Percentiles rank a stretch among this genome's conserved stretches.
These are phyloP conservation scores for Populus trichocarpa DNA, from an alignment of 441 rosid species.

Conservation along the genomic window DNA sequence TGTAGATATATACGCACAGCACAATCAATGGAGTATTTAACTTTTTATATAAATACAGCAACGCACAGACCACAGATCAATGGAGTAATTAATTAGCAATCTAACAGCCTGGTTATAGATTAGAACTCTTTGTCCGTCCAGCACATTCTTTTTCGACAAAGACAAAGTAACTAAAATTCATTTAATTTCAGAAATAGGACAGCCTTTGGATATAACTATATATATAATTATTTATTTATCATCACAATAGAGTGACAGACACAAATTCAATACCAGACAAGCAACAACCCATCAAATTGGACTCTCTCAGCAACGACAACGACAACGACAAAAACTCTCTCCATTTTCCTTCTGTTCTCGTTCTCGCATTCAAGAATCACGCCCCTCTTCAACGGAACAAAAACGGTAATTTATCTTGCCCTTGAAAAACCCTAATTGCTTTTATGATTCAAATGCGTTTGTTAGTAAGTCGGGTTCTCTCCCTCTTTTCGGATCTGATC, in stretches of 20 bases:
- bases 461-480: constrained; percentile 1
- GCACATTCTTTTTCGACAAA: background rate
- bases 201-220: background rate
- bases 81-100: no score
- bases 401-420: constrained; percentile 29
- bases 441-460: background rate
- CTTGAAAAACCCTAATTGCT: constrained; percentile 36
- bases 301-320: constrained; percentile 8
- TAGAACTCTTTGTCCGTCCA: background rate
- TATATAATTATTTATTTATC: background rate
- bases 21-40: no score
- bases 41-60: no score
- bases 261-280: background rate
- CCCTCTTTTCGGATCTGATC: constrained; percentile 17
- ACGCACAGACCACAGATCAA: background rate
- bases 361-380: constrained; percentile 16
- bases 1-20: no score
- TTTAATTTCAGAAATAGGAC: background rate
- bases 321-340: background rate
- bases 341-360: background rate
- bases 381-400: constrained; percentile 6
- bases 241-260: background rate
- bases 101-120: no score
- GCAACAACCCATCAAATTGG: constrained; percentile 25
- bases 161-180: background rate